Base-by-base conservation (phyloP, 257 asterid species). In the Capsicum baccatum region DNA sequence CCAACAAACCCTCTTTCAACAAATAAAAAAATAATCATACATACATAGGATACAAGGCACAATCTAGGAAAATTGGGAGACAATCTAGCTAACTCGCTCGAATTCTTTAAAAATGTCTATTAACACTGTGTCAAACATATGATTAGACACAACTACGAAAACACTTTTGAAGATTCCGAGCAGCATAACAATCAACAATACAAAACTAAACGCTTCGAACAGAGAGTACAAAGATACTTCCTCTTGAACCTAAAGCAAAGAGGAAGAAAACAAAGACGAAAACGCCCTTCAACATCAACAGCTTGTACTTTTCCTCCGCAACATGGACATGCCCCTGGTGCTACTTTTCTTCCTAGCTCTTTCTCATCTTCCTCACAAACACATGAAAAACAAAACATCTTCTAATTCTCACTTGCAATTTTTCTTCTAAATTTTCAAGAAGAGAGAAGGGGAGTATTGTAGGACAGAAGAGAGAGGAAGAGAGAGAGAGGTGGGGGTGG, bases 271-370 rank as follows among this genome's bases (percentile, higher is more conserved):
- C 92, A 93, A 42, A 87, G 88, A 16, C 88, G 79, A 82, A 85
- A 89, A 2, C 57, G 88, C 33, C 91, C 86, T 71, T 85, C 80
- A 33, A 91, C 88, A 82, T 90, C 94, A 3, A 91, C 89, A 2
- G 96, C 92, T 7, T 89, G 87, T 52, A 93, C 97, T 79, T 91
- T 90, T 0, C 97, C 96, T 69, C 91, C 92, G 87, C 94, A 92
- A 82, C 66, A 88, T 8, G 93, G 94, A 88, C 97, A 88, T 52
- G 80, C 16, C 0, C 97, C 94, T 73, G 92, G 71, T 85, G 91
- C 93, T 83, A 80, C 86, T 58, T 89, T 87, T 87, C 92, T 83
- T 55, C 91, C 89, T 1, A 92, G 52, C 88, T 92, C 95, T 84
- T 83, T 88, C 67, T 93, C 94, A 84, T 88, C 92, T 85, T 88